A percentile compares a stretch with the other conserved stretches of the same genome.
Conservation (phyloP, 1,284 basidiomycete species). For the Sparassis latifolia region DNA sequence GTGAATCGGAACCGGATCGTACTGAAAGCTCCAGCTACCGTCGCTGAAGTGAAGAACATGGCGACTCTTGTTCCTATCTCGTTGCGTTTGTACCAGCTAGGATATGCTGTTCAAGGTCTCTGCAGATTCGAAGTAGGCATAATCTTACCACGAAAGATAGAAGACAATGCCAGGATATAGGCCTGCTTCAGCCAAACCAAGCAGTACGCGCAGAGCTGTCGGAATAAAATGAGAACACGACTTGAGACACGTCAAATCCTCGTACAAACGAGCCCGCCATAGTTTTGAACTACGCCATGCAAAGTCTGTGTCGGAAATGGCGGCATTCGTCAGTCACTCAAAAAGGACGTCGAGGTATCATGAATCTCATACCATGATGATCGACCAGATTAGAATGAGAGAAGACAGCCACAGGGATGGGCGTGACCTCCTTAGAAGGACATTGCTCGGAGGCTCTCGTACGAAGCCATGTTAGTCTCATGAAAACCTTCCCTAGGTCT, state of each 20-base stretch:
- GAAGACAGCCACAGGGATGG: constrained; percentile 34
- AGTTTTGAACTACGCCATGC: constrained; percentile 26
- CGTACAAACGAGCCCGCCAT: constrained; percentile 25
- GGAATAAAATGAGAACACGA: neutral
- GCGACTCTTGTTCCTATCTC: constrained; percentile 57
- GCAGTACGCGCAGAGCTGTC: constrained; percentile 26
- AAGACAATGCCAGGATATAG: constrained; percentile 33
- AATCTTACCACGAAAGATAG: constrained; percentile 30
- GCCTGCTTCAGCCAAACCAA: constrained; percentile 32
- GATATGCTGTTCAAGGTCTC: neutral
- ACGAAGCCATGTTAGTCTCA: neutral
- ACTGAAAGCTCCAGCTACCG: constrained; percentile 67
- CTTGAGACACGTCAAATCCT: neutral
- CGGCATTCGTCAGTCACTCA: neutral
- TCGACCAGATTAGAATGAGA: constrained; percentile 28
- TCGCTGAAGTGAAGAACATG: constrained; percentile 64
- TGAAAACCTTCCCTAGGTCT: neutral
- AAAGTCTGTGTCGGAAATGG: constrained; percentile 16
- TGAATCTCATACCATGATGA: constrained; percentile 19
- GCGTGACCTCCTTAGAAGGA: constrained; percentile 32
- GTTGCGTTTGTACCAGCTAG: constrained; percentile 41
- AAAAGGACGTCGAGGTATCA: neutral
- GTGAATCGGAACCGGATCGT: constrained; percentile 11
- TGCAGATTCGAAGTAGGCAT: neutral
- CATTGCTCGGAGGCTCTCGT: constrained; percentile 28